Percentiles rank a stretch among this genome's conserved stretches.
Conservation (phyloP, 768 basidiomycete genomes). For the Mycena floridula region DNA sequence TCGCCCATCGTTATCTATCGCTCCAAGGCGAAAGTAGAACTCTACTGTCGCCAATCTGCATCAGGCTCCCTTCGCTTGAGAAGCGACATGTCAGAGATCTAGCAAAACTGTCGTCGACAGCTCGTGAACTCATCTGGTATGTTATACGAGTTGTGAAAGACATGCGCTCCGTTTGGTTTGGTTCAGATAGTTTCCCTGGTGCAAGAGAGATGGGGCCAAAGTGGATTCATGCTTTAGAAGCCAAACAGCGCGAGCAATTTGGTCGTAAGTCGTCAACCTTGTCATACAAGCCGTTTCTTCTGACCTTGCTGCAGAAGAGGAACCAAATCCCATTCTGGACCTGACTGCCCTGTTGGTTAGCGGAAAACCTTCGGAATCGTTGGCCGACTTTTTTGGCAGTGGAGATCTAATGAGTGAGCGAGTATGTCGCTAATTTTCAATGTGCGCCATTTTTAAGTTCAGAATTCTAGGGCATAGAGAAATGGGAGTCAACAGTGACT, state of each 20-base stretch:
- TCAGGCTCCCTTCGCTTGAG: constrained; percentile 54
- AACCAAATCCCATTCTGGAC: constrained; percentile 62
- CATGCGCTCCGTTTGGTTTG: constrained; percentile 69
- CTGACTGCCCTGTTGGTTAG: constrained; percentile 66
- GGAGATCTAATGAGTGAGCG: constrained; percentile 79
- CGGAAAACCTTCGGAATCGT: constrained; percentile 63
- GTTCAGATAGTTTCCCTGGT: constrained; percentile 57
- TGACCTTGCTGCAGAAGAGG: constrained; percentile 37
- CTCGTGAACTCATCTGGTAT: constrained; percentile 71
- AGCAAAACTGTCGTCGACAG: constrained; percentile 61
- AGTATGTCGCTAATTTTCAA: constrained; percentile 32
- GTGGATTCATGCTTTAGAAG: constrained; percentile 64
- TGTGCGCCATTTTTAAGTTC: constrained; percentile 12
- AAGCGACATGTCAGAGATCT: constrained; percentile 57
- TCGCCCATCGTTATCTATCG: constrained; percentile 35
- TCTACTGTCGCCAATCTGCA: constrained; percentile 28
- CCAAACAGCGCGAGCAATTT: constrained; percentile 58
- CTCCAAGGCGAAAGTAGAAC: constrained; percentile 20
- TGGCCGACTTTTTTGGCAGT: constrained; percentile 71
- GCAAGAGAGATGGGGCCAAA: constrained; percentile 68
- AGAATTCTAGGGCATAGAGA: constrained; percentile 58
- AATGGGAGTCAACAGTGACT: constrained; percentile 73
- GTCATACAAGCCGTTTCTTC: constrained; percentile 8
- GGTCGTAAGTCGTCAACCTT: constrained; percentile 41
- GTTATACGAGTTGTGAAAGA: constrained; percentile 64